Base-by-base conservation (phyloP, 441 rosid genomes). In the Erodium trifolium region DNA sequence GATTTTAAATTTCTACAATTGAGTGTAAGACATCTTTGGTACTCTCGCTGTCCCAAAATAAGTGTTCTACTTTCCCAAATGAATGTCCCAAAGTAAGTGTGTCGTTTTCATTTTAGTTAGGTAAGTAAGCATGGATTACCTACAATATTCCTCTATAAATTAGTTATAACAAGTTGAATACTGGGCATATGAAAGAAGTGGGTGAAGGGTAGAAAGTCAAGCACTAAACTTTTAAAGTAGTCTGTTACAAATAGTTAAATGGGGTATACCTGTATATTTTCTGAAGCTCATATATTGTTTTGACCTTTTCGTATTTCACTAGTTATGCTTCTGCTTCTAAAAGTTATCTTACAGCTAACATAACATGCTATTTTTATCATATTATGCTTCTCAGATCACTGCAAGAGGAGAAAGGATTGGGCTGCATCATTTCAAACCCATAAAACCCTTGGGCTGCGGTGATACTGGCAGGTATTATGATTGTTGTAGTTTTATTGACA, bases 381-480 rank as follows among this genome's bases (percentile, higher is more conserved):
- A 62, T 45, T 76, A 65, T 62, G 78, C 5, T 77, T 68, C 23
- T 29, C 67, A 94, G 99, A 82, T 94, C 80, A 86, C 88, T 77
- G 87, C 87, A 6, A 39, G 57, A 12, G 97, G 92, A 69, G 97
- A 85, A 78, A 85, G 75, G 72, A 87, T 92, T 66, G 94, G 97
- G 49, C 80, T 94, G 11, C 87, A 85, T 63, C 96, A 94, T 84
- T 94, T 94, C 82, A 90, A 86, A 78, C 99, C 99, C 65, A 80
- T 92, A 76, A 94, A 82, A 82, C 99, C 99, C 2, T 77, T 94
- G 74, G 99, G 99, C 23, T 88, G 94, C 16, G 99, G 99, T 74
- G 99, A 94, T 82, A 90, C 99, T 73, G 97, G 99, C 81, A 91
- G 99, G 99, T 94, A 85, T 37, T 37, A 2, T 7, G 9, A 19